Evolutionary conservation across 352 stramenopile species (phyloP), one percentile per base, ranked within the genome.

Genomic region (Globisporangium lucens): DNA sequence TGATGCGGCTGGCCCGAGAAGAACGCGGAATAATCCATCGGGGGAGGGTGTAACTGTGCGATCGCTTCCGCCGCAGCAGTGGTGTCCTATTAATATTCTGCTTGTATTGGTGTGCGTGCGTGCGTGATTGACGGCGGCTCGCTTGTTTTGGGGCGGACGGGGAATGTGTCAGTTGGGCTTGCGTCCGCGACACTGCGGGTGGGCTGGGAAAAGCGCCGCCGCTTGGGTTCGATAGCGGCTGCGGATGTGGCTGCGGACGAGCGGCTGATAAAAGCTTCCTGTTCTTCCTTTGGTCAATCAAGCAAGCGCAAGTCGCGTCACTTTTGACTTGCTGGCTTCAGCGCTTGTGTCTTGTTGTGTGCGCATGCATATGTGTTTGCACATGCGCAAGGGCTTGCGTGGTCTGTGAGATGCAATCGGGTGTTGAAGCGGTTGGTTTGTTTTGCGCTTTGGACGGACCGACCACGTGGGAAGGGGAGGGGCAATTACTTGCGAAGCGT

Each of bases 1-100:
- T 24, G 22, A 20, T 49, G 52, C 29, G 17, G 53, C 35, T 60
- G 55, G 51, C 47, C 8, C 47, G 47, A 15, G 24, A 56, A 38
- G 53, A 60, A 60, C 29, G 53, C 8, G 29, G 53, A 41, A 60
- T 60, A 41, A 43, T 60, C 53, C 53, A 60, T 60, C n/a, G 17
- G 53, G 29, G 1, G 29, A 35, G 7, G 0, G 4, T n/a, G 49
- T 29, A 61, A 61, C 56, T 60, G 53, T 22, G 27, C 9, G 20
- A 33, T 46, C 56, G 55, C 20, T 61, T 61, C 30, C 8, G 41
- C 41, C 15, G 41, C 15, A 8, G 41, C 4, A 15, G 41, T 49
- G 17, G 24, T 24, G 24, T 0, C 24, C 17, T 51, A 51, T 51
- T 51, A 22, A 22, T 51, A 49, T n/a, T 49, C 41, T 47, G 41